Base-by-base conservation (phyloP, 495 filamentous ascomycete species). In the Extremus antarcticus region DNA sequence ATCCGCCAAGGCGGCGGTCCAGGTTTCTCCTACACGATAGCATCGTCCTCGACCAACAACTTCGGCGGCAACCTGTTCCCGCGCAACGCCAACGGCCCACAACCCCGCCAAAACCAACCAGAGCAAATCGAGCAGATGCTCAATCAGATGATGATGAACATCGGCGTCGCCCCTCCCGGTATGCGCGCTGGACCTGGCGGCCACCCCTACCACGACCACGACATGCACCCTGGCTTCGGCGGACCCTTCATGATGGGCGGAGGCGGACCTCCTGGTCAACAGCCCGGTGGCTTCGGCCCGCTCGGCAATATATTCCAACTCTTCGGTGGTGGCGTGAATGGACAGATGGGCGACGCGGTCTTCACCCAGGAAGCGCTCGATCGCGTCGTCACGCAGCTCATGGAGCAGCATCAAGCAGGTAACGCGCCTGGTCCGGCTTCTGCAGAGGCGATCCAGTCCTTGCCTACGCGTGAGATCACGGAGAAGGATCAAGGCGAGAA, bases 291-390 rank as follows among this genome's bases (percentile, higher is more conserved):
- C 17, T 7, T 22, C 16, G 19, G 23, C 17, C 47, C 48, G 21
- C 43, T 59, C 47, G 56, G 24, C 25, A 53, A 59, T 48, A 10
- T 62, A 20, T 56, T 62, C 47, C 47, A 54, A 15, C 39, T 62
- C 24, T 54, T 62, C 25, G 49, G 43, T 24, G 32, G 38, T n/a
- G n/a, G n/a, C n/a, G n/a, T n/a, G n/a, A n/a, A n/a, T n/a, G n/a
- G n/a, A n/a, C n/a, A n/a, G n/a, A n/a, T n/a, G n/a, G 88, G 88
- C 15, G 91, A 97, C 67, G 87, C 83, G n/a, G 92, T 95, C 1
- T 94, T 88, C 63, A 82, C 85, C 0, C 88, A 96, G 71, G 90
- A 92, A 70, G 89, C 87, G 15, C 71, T 97, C 0, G 91, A 98
- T 66, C 81, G 86, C 29, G 85, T 98, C 54, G 84, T 98, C 41